Conservation (phyloP, 768 basidiomycete species). For the Suillus sp. region DNA sequence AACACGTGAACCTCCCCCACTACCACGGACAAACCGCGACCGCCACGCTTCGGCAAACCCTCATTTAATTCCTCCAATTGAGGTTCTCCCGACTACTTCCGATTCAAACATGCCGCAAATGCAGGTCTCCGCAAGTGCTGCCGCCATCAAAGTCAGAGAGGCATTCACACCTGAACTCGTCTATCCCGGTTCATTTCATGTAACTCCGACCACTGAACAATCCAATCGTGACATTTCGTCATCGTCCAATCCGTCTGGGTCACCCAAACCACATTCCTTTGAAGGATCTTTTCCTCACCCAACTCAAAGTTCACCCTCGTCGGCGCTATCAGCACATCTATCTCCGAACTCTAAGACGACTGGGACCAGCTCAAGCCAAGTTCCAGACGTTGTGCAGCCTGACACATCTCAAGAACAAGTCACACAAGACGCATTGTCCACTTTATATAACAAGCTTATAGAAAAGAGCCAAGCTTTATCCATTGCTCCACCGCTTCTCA, state of each 20-base stretch:
- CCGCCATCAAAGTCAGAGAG: not conserved
- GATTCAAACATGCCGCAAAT: slow-evolving; percentile 18
- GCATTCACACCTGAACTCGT: not conserved
- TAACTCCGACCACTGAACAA: not conserved
- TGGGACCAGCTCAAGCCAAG: not conserved
- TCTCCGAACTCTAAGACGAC: not conserved
- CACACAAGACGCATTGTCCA: slow-evolving; percentile 13
- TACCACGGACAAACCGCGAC: slow-evolving; percentile 1
- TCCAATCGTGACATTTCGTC: not conserved
- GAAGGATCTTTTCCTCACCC: not conserved
- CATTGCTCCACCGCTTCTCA: slow-evolving; percentile 12
- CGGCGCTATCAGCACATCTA: not conserved
- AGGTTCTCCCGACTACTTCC: slow-evolving; percentile 21
- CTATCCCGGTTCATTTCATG: not conserved
- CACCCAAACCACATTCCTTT: not conserved
- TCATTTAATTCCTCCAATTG: slow-evolving; percentile 35
- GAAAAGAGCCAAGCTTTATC: slow-evolving; percentile 19
- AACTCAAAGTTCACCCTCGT: not conserved
- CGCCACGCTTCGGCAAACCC: not conserved
- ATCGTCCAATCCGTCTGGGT: not conserved
- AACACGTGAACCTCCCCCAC: not conserved
- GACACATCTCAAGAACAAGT: slow-evolving; percentile 7
- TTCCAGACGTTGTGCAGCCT: not conserved
- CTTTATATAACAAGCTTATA: slow-evolving; percentile 20
- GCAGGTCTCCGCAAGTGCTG: not conserved